Evolutionary conservation across 1,284 basidiomycete genomes (phyloP), one percentile per base, ranked within the genome.

Genomic region (Athelia sp.): DNA sequence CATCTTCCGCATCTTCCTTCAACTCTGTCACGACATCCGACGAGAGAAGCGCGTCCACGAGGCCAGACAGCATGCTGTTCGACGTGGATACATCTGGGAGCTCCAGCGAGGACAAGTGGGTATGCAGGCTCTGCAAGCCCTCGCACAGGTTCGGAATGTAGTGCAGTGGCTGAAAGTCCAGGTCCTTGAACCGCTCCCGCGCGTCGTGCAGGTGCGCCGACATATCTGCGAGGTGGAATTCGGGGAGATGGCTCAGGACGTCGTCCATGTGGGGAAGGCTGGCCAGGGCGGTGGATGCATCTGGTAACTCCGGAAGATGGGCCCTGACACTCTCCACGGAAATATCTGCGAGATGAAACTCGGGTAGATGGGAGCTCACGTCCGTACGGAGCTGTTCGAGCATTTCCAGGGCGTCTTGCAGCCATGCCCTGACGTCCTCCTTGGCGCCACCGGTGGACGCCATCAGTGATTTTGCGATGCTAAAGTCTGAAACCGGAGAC

Each of bases 331-430:
- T 66, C 55, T 81, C 79, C 24, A 82, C 66, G 10, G 74, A 72
- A 31, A 74, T 65, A 44, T 75, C 68, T 32, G 76, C 72, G 48
- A 79, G 67, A 45, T 70, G 70, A 31, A 82, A 57, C 49, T 84
- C 82, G 2, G 84, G 82, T n/a, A 87, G 67, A 54, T 85, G 76
- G 1, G 80, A 80, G 54, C 70, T 75, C 22, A 88, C 84, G 47
- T 88, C 86, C 8, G 73, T 71, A 24, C 84, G 76, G 50, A 88
- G 86, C 38, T 74, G 71, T 26, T 76, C 71, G 46, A 89, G 76
- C 77, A 88, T 84, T 52, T 85, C 79, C 13, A 87, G 67, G 4
- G 81, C 82, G 19, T 79, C 81, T 29, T 62, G 64, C 2, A 79
- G 78, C 78, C 84, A 84, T 46, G 72, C 67, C 31, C 84, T 84